These are phyloP conservation scores for Verticillium nubilum DNA, from an alignment of 2,329 filamentous ascomycete species.

Conservation along the genomic window DNA sequence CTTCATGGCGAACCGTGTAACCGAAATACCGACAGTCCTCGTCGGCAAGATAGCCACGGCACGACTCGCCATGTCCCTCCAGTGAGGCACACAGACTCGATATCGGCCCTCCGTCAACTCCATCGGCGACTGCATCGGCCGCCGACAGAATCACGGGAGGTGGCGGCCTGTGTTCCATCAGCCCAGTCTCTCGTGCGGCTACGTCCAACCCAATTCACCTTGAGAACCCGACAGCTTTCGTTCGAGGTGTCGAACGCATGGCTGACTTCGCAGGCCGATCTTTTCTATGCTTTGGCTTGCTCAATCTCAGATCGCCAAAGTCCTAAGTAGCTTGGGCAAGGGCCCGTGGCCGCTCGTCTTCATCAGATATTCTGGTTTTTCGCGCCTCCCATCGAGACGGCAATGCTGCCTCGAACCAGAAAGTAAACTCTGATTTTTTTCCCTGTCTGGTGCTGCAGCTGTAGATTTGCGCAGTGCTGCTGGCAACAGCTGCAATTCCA, in stretches of 20 bases:
- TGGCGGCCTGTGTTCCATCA: neutral
- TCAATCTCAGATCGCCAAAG: neutral
- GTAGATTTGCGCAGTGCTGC: slow-evolving; percentile 15
- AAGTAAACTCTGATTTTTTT: slow-evolving; percentile 12
- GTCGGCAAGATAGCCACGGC: slow-evolving; percentile 12
- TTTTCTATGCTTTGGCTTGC: neutral
- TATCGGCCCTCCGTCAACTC: neutral
- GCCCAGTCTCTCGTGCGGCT: neutral
- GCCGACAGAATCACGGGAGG: neutral
- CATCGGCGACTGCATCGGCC: neutral
- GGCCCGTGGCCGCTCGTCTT: neutral
- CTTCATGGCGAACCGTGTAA: slow-evolving; percentile 5
- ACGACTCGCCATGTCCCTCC: neutral
- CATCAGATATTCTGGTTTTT: slow-evolving; percentile 6
- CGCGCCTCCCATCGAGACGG: slow-evolving; percentile 3
- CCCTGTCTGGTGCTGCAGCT: slow-evolving; percentile 17
- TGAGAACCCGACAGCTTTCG: neutral
- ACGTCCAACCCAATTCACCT: neutral
- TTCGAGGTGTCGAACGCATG: neutral
- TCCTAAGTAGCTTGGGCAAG: neutral
- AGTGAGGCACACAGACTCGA: slow-evolving; percentile 8
- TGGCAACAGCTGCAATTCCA: slow-evolving; percentile 17
- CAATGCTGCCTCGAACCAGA: slow-evolving; percentile 9
- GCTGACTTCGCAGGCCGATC: neutral
- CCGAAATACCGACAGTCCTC: slow-evolving; percentile 15